phyloP scores from a whole-genome alignment of 257 asterid genomes.

The Jacaranda copaia region DNA sequence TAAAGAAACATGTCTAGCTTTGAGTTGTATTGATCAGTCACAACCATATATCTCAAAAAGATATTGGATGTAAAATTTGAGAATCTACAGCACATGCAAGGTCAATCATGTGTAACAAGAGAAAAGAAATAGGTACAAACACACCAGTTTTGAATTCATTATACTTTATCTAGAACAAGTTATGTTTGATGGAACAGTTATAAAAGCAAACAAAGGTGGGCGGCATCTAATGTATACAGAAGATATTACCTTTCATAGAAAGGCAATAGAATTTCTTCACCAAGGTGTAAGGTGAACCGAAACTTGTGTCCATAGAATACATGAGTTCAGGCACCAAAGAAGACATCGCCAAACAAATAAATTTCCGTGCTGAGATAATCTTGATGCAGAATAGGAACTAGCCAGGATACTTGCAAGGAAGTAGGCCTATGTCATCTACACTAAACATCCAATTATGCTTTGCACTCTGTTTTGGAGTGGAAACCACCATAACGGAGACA shows the following conservation, averaged over 20 bases:
- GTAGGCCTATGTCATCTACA: too few species aligned
- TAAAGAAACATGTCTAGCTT: slow-evolving; percentile 33
- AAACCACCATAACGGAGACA: neutral
- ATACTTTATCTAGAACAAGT: slow-evolving; percentile 17
- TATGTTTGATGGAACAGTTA: slow-evolving; percentile 17
- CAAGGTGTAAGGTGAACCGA: slow-evolving; percentile 2
- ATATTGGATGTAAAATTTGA: slow-evolving; percentile 23
- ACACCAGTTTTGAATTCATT: slow-evolving; percentile 14
- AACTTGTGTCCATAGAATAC: slow-evolving; percentile 9
- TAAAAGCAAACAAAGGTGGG: slow-evolving; percentile 29
- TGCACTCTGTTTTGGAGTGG: neutral
- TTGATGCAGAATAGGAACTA: neutral
- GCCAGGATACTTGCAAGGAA: neutral
- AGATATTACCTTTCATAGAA: slow-evolving; percentile 3
- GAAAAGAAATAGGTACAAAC: slow-evolving; percentile 12
- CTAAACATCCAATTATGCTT: too few species aligned
- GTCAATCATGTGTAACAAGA: slow-evolving; percentile 41
- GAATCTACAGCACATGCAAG: slow-evolving; percentile 25
- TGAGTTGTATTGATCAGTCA: slow-evolving; percentile 42
- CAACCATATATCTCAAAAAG: slow-evolving; percentile 41
- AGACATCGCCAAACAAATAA: neutral
- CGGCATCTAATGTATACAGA: slow-evolving; percentile 23
- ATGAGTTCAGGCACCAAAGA: slow-evolving; percentile 6
- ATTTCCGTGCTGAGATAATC: too few species aligned
- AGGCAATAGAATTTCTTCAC: neutral